Evolutionary conservation across 2,329 filamentous ascomycete genomes (phyloP).

Genomic region (Phoma herbarum): DNA sequence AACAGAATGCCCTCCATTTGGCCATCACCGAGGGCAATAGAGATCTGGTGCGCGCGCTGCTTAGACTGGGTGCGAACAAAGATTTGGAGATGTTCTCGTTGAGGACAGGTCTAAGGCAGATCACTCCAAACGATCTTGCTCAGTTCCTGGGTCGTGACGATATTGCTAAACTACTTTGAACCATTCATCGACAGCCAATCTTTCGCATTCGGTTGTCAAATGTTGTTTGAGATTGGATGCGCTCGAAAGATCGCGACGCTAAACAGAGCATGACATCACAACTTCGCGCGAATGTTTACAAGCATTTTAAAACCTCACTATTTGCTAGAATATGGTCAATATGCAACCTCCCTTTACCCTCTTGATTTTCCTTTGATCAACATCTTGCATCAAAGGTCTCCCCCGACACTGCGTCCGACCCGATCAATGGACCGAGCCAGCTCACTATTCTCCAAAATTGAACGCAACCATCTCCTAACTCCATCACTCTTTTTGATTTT

Average conservation of each 20-base stretch:
- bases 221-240: too few species aligned
- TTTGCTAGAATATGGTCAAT: too few species aligned
- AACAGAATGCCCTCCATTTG: neutral
- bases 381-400: neutral
- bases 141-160: neutral
- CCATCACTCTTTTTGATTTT: neutral
- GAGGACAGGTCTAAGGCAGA: neutral
- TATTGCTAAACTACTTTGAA: neutral
- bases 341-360: too few species aligned
- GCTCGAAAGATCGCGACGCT: too few species aligned
- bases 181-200: too few species aligned
- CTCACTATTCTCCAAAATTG: neutral
- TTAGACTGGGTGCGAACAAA: neutral
- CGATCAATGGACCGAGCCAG: neutral
- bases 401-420: neutral
- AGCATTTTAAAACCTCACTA: too few species aligned
- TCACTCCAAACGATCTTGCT: neutral
- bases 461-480: neutral
- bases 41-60: neutral
- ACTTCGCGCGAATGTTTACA: too few species aligned
- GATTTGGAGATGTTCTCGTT: neutral
- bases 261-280: too few species aligned
- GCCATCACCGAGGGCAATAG: neutral
- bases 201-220: too few species aligned
- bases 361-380: too few species aligned